phyloP scores from a whole-genome alignment of 2,329 filamentous ascomycete genomes.

The Colletotrichum chlorophyti region DNA sequence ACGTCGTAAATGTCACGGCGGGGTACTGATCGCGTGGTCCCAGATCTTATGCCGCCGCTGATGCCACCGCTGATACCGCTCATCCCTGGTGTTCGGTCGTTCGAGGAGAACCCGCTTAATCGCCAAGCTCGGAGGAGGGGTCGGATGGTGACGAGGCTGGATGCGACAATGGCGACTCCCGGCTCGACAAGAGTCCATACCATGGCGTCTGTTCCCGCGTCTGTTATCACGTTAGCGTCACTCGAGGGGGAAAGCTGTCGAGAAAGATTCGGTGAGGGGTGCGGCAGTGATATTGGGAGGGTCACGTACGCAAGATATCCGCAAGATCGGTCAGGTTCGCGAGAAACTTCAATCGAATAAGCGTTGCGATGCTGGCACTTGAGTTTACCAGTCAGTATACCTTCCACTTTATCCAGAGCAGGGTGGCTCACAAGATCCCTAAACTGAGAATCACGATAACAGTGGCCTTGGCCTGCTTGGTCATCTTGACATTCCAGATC shows the following conservation, averaged over 20 bases:
- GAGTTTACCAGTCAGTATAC: not conserved
- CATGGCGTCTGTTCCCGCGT: constrained; percentile 57
- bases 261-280: not conserved
- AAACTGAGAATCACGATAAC: constrained; percentile 56
- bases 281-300: no score
- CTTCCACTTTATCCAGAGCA: not conserved
- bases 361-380: constrained; percentile 60
- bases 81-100: constrained; percentile 40
- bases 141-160: constrained; percentile 61
- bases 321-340: constrained; percentile 49
- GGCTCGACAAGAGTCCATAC: constrained; percentile 65
- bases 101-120: constrained; percentile 54
- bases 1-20: constrained; percentile 41
- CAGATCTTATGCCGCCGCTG: constrained; percentile 37
- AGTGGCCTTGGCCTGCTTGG: constrained; percentile 56
- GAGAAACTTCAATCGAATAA: constrained; percentile 58
- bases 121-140: constrained; percentile 57
- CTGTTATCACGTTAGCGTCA: constrained; percentile 36
- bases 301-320: constrained; percentile 59
- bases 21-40: constrained; percentile 32
- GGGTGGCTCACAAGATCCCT: constrained; percentile 53
- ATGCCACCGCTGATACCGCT: constrained; percentile 34
- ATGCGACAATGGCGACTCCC: constrained; percentile 60
- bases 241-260: not conserved
- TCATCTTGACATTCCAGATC: constrained; percentile 63